Base-by-base conservation (phyloP, 2,329 filamentous ascomycete genomes). In the Xylariales sp. region DNA sequence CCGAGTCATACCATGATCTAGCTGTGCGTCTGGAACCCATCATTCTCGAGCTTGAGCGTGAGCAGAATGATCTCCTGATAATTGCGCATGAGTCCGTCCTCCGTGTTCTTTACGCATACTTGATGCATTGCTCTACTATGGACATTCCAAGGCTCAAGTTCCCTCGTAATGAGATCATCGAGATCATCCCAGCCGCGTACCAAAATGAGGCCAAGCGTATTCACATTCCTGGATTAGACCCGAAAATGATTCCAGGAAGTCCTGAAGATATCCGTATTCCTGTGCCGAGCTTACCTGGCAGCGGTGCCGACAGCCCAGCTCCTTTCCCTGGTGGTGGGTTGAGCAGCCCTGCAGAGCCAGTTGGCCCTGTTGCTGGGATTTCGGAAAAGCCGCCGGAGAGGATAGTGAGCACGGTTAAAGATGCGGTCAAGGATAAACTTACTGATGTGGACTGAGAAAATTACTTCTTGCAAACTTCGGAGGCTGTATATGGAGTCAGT, bases 61-160 rank as follows among this genome's bases (percentile, higher is more conserved):
- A 98, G 67, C 88, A 96, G 55, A 95, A 94, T 51, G 93, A 98
- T 60, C 76, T 98, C n/a, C 77, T 98, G 40, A 96, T 98, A 58
- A 96, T 98, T 52, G 93, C 93, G 1, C 93, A 98, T 62, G 93
- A 98, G 63, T 95, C 88, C 38, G 93, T 98, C n/a, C 76, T 98
- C 34, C 86, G 93, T 31, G 93, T 98, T 18, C 76, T 98, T 3
- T 98, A 98, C 60, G 90, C 90, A 18, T 98, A 98, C 64, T 74
- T 98, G 28, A 98, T 98, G 93, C 93, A 95, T 53, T 97, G 93
- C 67, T 93, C 91, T 60, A 90, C 94, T 7, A 86, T 85, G 63
- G 89, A 95, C 57, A 98, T 98, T 48, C 93, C 93, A 4, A 85
- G 83, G 52, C 78, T 98, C 47, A 86, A 88, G 51, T 98, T 98